These are phyloP conservation scores for Takashimella tepidaria DNA, from an alignment of 1,284 basidiomycete genomes.

Conservation along the genomic window DNA sequence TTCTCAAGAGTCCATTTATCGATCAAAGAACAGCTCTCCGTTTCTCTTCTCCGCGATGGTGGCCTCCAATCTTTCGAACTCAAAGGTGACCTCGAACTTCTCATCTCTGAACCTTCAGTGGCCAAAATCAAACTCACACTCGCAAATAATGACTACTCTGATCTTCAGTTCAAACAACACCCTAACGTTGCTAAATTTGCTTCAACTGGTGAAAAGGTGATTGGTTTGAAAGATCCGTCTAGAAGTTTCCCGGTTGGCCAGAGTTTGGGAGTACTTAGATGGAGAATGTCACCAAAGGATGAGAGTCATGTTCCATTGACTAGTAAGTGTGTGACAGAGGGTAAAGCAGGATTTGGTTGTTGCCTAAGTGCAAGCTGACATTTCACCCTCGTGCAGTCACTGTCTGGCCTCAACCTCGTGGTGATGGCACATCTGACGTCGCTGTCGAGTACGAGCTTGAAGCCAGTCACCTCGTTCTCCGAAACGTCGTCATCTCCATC, in stretches of 20 bases:
- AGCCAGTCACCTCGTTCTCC: conserved; percentile 68
- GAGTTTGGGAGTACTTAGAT: conserved; percentile 78
- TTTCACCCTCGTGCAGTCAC: conserved; percentile 58
- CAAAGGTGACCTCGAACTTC: conserved; percentile 89
- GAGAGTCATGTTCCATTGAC: conserved; percentile 86
- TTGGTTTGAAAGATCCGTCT: conserved; percentile 78
- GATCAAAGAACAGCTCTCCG: conserved; percentile 76
- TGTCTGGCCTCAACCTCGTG: conserved; percentile 90
- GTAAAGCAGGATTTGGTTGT: too few relatives aligned
- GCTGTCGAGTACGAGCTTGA: conserved; percentile 97
- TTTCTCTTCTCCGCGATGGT: conserved; percentile 81
- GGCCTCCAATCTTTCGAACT: conserved; percentile 84
- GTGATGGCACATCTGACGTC: conserved; percentile 83
- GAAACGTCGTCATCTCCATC: conserved; percentile 83
- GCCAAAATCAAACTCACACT: conserved; percentile 73
- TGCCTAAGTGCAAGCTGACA: not conserved
- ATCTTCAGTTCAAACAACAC: conserved; percentile 91
- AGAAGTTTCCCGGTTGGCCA: conserved; percentile 84
- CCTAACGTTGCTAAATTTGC: conserved; percentile 88
- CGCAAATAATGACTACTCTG: conserved; percentile 59
- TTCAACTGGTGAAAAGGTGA: conserved; percentile 56
- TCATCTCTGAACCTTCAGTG: conserved; percentile 68
- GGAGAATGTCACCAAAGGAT: conserved; percentile 86
- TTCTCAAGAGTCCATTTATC: conserved; percentile 78
- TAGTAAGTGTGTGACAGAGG: too few relatives aligned